Evolutionary conservation across 2,329 filamentous ascomycete species (phyloP).

Genomic region (Diplodia intermedia): DNA sequence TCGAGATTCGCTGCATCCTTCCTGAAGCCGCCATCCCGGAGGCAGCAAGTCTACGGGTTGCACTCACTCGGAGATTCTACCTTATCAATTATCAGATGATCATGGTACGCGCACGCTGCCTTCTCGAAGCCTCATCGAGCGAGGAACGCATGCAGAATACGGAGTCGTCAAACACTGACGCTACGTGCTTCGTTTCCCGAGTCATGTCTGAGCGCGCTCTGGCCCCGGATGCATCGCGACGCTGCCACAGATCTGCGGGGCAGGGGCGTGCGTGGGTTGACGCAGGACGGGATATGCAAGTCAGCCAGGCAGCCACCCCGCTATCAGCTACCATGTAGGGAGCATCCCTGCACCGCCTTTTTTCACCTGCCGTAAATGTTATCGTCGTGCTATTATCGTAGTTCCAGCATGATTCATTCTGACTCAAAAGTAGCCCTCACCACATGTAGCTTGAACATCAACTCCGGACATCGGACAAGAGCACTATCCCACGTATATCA

Average conservation of each 20-base stretch:
- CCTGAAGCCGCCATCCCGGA: not conserved
- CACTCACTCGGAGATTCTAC: not conserved
- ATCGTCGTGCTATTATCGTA: not conserved
- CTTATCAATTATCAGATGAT: conserved; percentile 19
- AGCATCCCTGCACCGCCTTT: too few relatives aligned
- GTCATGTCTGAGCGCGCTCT: conserved; percentile 11
- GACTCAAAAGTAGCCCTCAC: not conserved
- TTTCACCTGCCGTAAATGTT: not conserved
- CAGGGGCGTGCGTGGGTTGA: conserved; percentile 9
- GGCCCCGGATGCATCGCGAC: not conserved
- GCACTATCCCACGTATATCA: too few relatives aligned
- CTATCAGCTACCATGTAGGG: not conserved
- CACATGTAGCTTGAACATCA: not conserved
- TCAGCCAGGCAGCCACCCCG: conserved; percentile 3
- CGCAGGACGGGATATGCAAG: conserved; percentile 5
- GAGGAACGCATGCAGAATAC: not conserved
- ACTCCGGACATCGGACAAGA: not conserved
- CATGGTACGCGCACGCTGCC: not conserved
- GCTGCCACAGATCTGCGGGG: conserved; percentile 25
- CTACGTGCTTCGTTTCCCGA: not conserved
- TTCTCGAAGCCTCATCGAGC: conserved; percentile 1
- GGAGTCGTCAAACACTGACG: not conserved
- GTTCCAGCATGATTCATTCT: not conserved
- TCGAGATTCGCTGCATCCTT: conserved; percentile 1
- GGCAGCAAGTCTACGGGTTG: not conserved